Conservation (phyloP, 352 stramenopile species). For the Phytopythium mirpurense region DNA sequence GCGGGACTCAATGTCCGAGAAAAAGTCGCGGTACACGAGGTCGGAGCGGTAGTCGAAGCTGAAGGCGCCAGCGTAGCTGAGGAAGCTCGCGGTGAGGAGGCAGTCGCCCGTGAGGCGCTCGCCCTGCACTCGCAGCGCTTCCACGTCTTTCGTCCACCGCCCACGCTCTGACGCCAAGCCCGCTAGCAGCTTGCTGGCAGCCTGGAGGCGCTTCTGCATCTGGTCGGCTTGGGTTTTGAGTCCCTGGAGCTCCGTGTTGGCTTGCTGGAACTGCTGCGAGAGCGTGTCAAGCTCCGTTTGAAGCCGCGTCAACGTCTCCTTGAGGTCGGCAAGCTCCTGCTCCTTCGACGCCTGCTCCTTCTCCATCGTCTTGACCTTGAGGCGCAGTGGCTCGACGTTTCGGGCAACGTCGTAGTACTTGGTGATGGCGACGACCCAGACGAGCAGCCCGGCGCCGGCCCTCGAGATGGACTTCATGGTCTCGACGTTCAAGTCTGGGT, state of each 20-base stretch:
- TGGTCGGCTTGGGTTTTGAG: slow-evolving; percentile 91
- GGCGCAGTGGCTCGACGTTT: slow-evolving; percentile 90
- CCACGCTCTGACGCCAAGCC: slow-evolving; percentile 88
- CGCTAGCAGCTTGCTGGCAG: slow-evolving; percentile 91
- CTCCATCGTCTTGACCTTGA: slow-evolving; percentile 91
- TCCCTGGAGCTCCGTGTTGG: slow-evolving; percentile 89
- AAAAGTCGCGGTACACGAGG: slow-evolving; percentile 88
- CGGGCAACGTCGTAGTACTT: slow-evolving; percentile 96
- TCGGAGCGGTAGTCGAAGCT: slow-evolving; percentile 89
- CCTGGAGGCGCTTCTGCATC: slow-evolving; percentile 93
- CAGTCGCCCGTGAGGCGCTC: slow-evolving; percentile 89
- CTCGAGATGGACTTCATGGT: slow-evolving; percentile 94
- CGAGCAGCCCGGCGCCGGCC: slow-evolving; percentile 85
- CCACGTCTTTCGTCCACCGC: slow-evolving; percentile 92
- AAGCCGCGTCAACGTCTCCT: slow-evolving; percentile 80
- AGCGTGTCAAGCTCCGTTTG: slow-evolving; percentile 88
- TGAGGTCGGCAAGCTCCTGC: slow-evolving; percentile 78
- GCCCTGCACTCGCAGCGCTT: slow-evolving; percentile 75
- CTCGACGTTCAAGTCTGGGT: slow-evolving; percentile 91
- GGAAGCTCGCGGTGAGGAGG: slow-evolving; percentile 86
- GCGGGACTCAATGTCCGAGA: slow-evolving; percentile 70
- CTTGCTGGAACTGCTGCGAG: slow-evolving; percentile 88
- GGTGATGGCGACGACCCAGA: slow-evolving; percentile 93
- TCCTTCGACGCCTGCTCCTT: slow-evolving; percentile 92
- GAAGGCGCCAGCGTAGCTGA: slow-evolving; percentile 90